A percentile compares a stretch with the other conserved stretches of the same genome.
Evolutionary conservation across 2,329 filamentous ascomycete species (phyloP).

Genomic region (Plenodomus tracheiphilus): DNA sequence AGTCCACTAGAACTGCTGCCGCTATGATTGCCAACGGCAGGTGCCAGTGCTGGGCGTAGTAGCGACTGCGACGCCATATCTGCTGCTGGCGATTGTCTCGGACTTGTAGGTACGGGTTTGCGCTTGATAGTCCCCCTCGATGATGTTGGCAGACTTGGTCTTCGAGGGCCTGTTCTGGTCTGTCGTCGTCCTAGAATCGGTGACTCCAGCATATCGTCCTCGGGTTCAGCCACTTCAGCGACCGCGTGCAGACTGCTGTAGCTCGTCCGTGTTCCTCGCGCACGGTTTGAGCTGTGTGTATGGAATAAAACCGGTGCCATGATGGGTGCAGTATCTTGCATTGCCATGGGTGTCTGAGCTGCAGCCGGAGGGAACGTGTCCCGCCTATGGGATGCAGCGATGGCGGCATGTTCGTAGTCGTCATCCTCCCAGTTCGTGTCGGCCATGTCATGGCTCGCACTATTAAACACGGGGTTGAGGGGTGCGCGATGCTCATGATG

Average conservation of each 20-base stretch:
- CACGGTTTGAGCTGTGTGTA: conserved; percentile 40
- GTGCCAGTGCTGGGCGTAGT: conserved; percentile 25
- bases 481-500: conserved; percentile 27
- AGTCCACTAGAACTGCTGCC: conserved; percentile 30
- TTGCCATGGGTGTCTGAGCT: conserved; percentile 7
- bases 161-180: conserved; percentile 4
- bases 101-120: conserved; percentile 26
- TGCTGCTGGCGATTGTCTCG: conserved; percentile 20
- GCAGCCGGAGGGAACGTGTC: conserved; percentile 9
- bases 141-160: conserved; percentile 15
- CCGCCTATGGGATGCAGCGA: conserved; percentile 5
- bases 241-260: conserved; percentile 38
- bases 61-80: conserved; percentile 23
- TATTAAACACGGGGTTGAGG: conserved; percentile 20
- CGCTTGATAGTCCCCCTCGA: conserved; percentile 25
- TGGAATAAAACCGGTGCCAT: conserved; percentile 33
- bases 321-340: conserved; percentile 24
- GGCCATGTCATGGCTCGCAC: conserved; percentile 12
- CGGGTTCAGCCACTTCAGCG: conserved; percentile 37
- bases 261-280: conserved; percentile 37
- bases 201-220: conserved; percentile 26
- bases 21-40: conserved; percentile 19
- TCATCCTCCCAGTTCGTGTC: conserved; percentile 38
- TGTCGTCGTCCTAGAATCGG: conserved; percentile 20
- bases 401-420: conserved; percentile 19